A percentile compares a stretch with the other conserved stretches of the same genome.
Evolutionary conservation across 75 land plant species (phyloP).

Genomic region (Cryptomeria japonica): DNA sequence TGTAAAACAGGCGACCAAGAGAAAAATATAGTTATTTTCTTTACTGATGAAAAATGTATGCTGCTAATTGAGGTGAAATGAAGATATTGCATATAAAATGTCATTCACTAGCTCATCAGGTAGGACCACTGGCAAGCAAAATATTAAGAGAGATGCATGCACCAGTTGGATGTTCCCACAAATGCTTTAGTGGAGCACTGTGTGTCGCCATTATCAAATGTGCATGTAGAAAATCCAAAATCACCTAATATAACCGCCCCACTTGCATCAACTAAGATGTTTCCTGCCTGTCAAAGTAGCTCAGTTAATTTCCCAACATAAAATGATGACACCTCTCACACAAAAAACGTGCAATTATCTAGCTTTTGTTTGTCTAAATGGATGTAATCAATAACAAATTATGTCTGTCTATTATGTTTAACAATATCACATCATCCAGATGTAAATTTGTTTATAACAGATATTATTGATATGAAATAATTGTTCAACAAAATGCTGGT

Average conservation of each 20-base stretch:
- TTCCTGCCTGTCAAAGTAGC: conserved; percentile 61
- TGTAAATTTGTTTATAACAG: background rate
- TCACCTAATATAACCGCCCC: conserved; percentile 75
- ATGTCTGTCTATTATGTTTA: background rate
- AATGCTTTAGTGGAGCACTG: conserved; percentile 58
- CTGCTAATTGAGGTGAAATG: background rate
- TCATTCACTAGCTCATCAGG: background rate
- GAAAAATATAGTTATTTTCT: background rate
- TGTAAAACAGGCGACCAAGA: conserved; percentile 16
- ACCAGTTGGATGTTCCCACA: conserved; percentile 48
- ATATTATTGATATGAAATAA: background rate
- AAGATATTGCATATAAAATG: conserved; percentile 1
- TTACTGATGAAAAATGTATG: background rate
- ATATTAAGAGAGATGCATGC: conserved; percentile 1
- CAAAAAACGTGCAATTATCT: background rate
- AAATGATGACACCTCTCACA: background rate
- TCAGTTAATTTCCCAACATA: background rate
- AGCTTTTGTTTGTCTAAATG: background rate
- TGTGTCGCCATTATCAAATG: conserved; percentile 60
- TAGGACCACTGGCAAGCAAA: background rate
- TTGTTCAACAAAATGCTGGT: background rate
- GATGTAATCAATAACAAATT: background rate
- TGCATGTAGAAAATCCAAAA: conserved; percentile 80
- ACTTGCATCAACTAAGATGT: conserved; percentile 59
- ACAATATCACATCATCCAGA: background rate